Conservation (phyloP, 2,329 filamentous ascomycete species). For the Diplodia sapinea region DNA sequence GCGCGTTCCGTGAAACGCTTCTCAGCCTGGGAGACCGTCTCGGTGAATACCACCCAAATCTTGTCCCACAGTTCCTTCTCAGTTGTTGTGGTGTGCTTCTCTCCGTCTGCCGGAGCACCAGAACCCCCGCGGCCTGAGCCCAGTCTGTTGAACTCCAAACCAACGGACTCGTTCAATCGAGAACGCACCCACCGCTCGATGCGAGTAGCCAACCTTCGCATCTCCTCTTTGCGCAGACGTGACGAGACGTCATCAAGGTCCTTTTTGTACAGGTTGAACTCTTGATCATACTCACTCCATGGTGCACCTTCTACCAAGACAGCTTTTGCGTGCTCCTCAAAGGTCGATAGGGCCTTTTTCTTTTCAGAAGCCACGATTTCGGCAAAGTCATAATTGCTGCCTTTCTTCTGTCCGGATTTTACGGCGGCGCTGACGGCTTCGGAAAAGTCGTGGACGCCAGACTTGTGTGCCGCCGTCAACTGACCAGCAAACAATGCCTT, state of each 20-base stretch:
- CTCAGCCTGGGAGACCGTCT: conserved; percentile 84
- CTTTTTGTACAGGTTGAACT: conserved; percentile 80
- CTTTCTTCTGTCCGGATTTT: conserved; percentile 91
- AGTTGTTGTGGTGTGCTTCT: conserved; percentile 64
- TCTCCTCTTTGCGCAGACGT: conserved; percentile 89
- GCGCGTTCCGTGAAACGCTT: conserved; percentile 84
- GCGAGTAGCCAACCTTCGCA: conserved; percentile 87
- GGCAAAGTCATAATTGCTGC: conserved; percentile 89
- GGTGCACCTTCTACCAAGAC: conserved; percentile 77
- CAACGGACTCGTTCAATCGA: conserved; percentile 83
- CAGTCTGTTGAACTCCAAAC: conserved; percentile 94
- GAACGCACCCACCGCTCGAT: conserved; percentile 94
- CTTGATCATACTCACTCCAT: conserved; percentile 87
- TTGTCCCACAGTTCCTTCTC: conserved; percentile 96
- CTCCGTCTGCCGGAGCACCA: conserved; percentile 78
- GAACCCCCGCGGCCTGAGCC: conserved; percentile 84
- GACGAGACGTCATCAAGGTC: conserved; percentile 89
- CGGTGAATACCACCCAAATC: conserved; percentile 85
- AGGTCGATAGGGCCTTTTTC: conserved; percentile 73
- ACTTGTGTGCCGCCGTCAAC: conserved; percentile 85
- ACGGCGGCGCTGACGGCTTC: conserved; percentile 86
- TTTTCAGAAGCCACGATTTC: conserved; percentile 89
- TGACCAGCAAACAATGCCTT: conserved; percentile 91
- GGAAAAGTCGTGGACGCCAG: conserved; percentile 80
- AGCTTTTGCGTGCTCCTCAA: conserved; percentile 75